Evolutionary conservation across 2,329 filamentous ascomycete species (phyloP).

Genomic region (Ustilaginoidea virens): DNA sequence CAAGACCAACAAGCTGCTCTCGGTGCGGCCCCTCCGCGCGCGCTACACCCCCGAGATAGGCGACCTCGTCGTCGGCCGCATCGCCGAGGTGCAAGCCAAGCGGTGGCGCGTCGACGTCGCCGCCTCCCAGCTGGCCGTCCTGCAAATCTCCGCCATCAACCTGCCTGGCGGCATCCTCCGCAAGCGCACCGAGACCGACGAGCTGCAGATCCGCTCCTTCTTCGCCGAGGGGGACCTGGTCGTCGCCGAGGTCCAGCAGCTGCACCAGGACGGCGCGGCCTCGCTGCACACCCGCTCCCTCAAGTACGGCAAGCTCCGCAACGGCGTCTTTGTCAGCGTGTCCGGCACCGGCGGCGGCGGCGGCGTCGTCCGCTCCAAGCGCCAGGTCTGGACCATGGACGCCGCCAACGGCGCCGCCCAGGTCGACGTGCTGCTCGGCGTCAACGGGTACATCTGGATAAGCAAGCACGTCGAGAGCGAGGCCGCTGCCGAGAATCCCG

Average conservation of each 20-base stretch:
- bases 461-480: conserved; percentile 61
- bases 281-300: conserved; percentile 78
- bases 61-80: conserved; percentile 84
- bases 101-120: conserved; percentile 94
- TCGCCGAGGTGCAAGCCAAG: conserved; percentile 84
- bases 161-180: conserved; percentile 84
- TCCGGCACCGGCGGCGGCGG: conserved; percentile 71
- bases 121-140: conserved; percentile 66
- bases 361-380: conserved; percentile 67
- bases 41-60: conserved; percentile 94
- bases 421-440: conserved; percentile 77
- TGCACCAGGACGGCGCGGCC: conserved; percentile 75
- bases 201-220: conserved; percentile 93
- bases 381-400: conserved; percentile 78
- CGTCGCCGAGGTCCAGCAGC: conserved; percentile 84
- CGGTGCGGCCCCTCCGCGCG: conserved; percentile 75
- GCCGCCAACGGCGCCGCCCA: conserved; percentile 39
- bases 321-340: conserved; percentile 78
- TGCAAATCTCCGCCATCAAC: conserved; percentile 85
- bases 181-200: conserved; percentile 85
- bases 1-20: conserved; percentile 94
- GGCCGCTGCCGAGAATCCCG: conserved; percentile 28
- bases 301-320: conserved; percentile 90
- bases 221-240: conserved; percentile 90
- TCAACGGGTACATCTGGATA: conserved; percentile 97